These are phyloP conservation scores for Asterochloris erici DNA, from an alignment of 139 green algal genomes.

Conservation along the genomic window DNA sequence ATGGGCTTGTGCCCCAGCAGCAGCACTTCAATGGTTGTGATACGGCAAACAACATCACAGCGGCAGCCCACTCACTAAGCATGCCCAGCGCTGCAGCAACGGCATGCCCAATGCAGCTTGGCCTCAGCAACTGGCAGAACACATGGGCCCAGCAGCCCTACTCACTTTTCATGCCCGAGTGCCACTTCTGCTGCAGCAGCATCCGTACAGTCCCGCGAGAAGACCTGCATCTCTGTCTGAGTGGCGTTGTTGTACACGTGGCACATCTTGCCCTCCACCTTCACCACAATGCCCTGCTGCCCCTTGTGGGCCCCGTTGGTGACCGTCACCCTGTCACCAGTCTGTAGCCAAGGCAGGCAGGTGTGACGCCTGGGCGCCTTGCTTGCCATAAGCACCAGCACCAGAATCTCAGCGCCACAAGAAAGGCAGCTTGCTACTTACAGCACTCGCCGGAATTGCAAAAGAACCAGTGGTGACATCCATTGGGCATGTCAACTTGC, in stretches of 20 bases:
- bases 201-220: constrained; percentile 78
- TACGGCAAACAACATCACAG: too few relatives aligned
- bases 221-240: constrained; percentile 79
- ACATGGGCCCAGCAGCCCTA: background rate
- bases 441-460: too few relatives aligned
- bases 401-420: too few relatives aligned
- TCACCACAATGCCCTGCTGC: constrained; percentile 84
- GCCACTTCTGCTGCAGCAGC: constrained; percentile 31
- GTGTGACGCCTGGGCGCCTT: background rate
- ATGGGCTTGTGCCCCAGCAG: too few relatives aligned
- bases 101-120: background rate
- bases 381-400: too few relatives aligned
- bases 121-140: background rate
- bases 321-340: constrained; percentile 85
- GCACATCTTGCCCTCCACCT: constrained; percentile 56
- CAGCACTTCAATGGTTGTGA: too few relatives aligned
- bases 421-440: too few relatives aligned
- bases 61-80: too few relatives aligned
- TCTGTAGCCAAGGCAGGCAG: constrained; percentile 22
- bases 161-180: too few relatives aligned
- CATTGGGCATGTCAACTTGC: too few relatives aligned
- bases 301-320: constrained; percentile 74
- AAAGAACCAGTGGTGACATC: too few relatives aligned
- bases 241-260: constrained; percentile 73
- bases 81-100: too few relatives aligned